phyloP scores from a whole-genome alignment of 768 basidiomycete genomes.

The Galerina sulciceps region DNA sequence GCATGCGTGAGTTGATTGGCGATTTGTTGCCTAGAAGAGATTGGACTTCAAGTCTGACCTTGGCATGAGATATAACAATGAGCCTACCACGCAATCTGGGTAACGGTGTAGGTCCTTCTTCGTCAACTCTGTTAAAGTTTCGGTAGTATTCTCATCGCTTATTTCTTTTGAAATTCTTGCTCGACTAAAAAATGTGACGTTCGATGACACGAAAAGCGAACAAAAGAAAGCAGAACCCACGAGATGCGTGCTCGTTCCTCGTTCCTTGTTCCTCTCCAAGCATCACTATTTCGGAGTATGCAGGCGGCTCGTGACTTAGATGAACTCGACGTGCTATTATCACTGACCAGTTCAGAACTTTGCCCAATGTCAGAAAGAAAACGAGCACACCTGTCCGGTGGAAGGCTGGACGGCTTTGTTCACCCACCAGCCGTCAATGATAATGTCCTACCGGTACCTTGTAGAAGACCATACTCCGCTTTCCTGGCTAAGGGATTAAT shows the following conservation, averaged over 20 bases:
- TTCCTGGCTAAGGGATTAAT: conserved; percentile 73
- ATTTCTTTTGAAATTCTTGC: conserved; percentile 73
- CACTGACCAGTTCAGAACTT: background rate
- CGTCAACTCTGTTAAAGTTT: too few species aligned
- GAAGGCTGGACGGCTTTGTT: conserved; percentile 98
- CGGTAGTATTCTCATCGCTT: conserved; percentile 52
- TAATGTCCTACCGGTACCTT: conserved; percentile 45
- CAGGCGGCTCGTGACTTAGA: conserved; percentile 89
- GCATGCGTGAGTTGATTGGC: conserved; percentile 95
- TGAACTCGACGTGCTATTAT: conserved; percentile 78
- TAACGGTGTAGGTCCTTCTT: too few species aligned
- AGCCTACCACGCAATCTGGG: conserved; percentile 87
- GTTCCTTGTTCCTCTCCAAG: conserved; percentile 61
- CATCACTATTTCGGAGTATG: conserved; percentile 72
- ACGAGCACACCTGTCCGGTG: conserved; percentile 78
- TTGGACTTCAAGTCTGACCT: background rate
- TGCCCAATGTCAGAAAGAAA: background rate
- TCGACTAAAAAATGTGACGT: conserved; percentile 52
- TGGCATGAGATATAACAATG: background rate
- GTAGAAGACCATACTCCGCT: conserved; percentile 88
- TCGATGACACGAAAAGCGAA: background rate
- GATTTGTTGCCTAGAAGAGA: conserved; percentile 82
- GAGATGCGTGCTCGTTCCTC: conserved; percentile 60
- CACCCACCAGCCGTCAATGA: conserved; percentile 99
- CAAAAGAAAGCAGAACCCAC: conserved; percentile 34